phyloP scores from a whole-genome alignment of 345 rosid species.

The Microcos paniculata region DNA sequence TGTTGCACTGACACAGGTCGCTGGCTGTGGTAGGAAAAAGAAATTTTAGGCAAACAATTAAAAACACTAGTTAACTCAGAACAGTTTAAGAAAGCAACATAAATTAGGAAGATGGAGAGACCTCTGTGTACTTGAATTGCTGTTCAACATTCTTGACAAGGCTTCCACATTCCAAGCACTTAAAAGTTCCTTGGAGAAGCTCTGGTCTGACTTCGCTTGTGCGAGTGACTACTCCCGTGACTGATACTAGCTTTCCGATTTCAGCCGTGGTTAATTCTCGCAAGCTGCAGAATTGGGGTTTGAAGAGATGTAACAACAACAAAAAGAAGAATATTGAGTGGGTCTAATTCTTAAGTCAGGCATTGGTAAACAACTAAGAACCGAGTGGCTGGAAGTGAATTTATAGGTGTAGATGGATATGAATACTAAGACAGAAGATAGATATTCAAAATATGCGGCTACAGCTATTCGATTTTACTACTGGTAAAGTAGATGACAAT shows the following conservation, averaged over 20 bases:
- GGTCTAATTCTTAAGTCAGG: neutral
- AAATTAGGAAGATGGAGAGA: constrained; percentile 14
- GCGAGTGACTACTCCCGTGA: constrained; percentile 90
- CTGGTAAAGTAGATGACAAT: neutral
- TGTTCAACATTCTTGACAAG: constrained; percentile 87
- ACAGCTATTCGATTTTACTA: neutral
- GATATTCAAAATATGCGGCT: neutral
- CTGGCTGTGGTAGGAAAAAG: constrained; percentile 53
- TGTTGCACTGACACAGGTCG: constrained; percentile 67
- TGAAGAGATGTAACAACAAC: neutral
- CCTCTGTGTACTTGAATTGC: constrained; percentile 96
- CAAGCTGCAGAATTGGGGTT: constrained; percentile 37
- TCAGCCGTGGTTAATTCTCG: constrained; percentile 84
- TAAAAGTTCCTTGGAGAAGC: constrained; percentile 86
- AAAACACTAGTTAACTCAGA: neutral
- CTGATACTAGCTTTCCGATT: constrained; percentile 86
- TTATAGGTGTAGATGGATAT: neutral
- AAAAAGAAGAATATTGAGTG: neutral
- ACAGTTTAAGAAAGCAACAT: neutral
- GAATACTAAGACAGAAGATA: neutral
- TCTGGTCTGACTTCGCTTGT: constrained; percentile 97
- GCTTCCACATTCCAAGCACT: constrained; percentile 79
- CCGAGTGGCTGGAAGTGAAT: neutral
- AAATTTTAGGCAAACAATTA: neutral
- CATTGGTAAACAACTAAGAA: neutral